Evolutionary conservation across 2,329 filamentous ascomycete genomes (phyloP).

Genomic region (Diaporthe ilicicola): DNA sequence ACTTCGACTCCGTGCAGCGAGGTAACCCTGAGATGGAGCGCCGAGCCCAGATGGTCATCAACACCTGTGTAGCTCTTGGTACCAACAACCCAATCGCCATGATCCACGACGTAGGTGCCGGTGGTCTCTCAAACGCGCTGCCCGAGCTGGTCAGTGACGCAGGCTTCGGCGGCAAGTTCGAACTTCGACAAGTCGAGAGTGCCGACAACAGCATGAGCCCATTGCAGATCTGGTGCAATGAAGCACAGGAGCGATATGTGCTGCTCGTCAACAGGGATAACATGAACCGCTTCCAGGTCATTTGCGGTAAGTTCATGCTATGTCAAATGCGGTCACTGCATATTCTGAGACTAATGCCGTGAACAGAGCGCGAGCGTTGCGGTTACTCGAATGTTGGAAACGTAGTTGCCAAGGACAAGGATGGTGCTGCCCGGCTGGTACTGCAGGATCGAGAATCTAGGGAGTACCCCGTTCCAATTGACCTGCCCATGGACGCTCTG

Average conservation of each 20-base stretch:
- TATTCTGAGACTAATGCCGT: constrained; percentile 25
- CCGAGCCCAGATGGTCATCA: constrained; percentile 97
- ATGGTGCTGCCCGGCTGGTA: constrained; percentile 76
- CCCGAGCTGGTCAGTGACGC: constrained; percentile 93
- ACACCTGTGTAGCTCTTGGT: constrained; percentile 87
- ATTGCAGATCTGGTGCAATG: constrained; percentile 97
- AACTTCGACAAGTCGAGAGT: constrained; percentile 92
- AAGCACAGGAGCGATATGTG: constrained; percentile 96
- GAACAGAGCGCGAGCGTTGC: constrained; percentile 80
- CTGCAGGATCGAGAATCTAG: constrained; percentile 83
- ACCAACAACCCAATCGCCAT: constrained; percentile 90
- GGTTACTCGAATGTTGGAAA: constrained; percentile 91
- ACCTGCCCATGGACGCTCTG: constrained; percentile 86
- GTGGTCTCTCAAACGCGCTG: constrained; percentile 78
- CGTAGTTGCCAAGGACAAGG: constrained; percentile 69
- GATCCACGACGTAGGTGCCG: constrained; percentile 97
- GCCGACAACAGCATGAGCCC: constrained; percentile 93
- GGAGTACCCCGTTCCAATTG: constrained; percentile 79
- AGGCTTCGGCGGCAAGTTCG: constrained; percentile 88
- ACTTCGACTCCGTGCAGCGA: constrained; percentile 96
- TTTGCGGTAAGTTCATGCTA: constrained; percentile 58
- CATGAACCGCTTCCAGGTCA: constrained; percentile 78
- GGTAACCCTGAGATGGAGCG: constrained; percentile 97
- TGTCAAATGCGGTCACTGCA: neutral
- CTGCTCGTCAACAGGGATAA: constrained; percentile 83